Percentiles rank a stretch among this genome's conserved stretches.
These are phyloP conservation scores for Coemansia sp. DNA, from an alignment of 192 early-diverging fungal genomes.

Conservation along the genomic window DNA sequence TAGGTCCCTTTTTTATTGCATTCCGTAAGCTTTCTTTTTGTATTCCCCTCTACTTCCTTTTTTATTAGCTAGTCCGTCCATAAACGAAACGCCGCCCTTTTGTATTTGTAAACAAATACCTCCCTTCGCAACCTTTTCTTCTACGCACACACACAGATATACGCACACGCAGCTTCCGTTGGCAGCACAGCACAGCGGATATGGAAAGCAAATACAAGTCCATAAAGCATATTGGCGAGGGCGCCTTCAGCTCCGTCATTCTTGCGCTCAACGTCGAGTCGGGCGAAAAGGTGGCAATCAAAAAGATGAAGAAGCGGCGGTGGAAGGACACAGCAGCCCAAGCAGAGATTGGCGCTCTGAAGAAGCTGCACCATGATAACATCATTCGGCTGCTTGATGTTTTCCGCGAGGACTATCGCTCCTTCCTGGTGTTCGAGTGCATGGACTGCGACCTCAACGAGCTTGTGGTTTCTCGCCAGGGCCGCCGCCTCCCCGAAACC, in stretches of 20 bases:
- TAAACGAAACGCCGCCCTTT: background rate
- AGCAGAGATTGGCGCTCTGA: constrained; percentile 51
- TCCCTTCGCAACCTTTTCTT: background rate
- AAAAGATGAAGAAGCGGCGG: constrained; percentile 60
- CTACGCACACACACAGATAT: background rate
- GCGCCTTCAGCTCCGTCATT: constrained; percentile 57
- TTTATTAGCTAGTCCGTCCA: constrained; percentile 2
- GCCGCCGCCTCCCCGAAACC: constrained; percentile 60
- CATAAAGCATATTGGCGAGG: constrained; percentile 54
- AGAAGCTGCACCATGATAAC: constrained; percentile 69
- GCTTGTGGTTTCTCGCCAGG: constrained; percentile 74
- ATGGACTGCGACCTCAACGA: constrained; percentile 97
- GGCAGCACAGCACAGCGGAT: too few relatives aligned
- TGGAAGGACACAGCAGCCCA: constrained; percentile 58
- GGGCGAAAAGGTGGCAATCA: constrained; percentile 56
- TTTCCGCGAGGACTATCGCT: constrained; percentile 80
- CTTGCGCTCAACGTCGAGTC: constrained; percentile 48
- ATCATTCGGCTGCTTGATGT: constrained; percentile 84
- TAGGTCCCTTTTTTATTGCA: constrained; percentile 2
- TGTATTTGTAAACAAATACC: constrained; percentile 9
- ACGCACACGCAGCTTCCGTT: background rate
- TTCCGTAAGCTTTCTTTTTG: constrained; percentile 3
- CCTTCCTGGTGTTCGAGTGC: constrained; percentile 93
- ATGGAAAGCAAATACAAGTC: constrained; percentile 57
- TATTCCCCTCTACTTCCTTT: background rate